Evolutionary conservation across 495 filamentous ascomycete genomes (phyloP).

Genomic region (Pseudoneurospora amorphoporcata): DNA sequence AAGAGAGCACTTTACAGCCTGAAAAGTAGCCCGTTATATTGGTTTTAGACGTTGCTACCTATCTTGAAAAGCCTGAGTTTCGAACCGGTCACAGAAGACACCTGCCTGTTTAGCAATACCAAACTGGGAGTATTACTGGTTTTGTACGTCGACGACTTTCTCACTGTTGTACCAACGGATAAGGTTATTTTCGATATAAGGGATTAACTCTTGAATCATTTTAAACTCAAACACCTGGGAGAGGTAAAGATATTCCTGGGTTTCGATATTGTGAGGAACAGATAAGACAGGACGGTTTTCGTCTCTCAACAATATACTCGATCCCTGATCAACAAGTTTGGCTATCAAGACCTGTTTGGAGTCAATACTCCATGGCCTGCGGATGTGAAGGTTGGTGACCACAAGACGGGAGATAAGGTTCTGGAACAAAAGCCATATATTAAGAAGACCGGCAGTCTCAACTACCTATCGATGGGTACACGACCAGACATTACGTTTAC

Average conservation of each 20-base stretch:
- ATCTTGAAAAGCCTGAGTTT: not conserved
- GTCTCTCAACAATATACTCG: no score
- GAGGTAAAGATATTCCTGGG: not conserved
- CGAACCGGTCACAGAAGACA: not conserved
- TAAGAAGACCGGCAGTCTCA: not conserved
- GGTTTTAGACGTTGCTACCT: not conserved
- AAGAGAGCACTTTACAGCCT: conserved; percentile 1
- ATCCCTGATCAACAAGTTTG: no score
- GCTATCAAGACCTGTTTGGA: no score
- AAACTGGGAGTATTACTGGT: not conserved
- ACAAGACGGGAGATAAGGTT: not conserved
- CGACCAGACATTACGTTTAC: no score
- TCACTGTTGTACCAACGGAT: not conserved
- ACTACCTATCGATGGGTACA: not conserved
- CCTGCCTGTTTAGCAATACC: no score
- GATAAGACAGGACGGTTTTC: not conserved
- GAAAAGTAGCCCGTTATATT: not conserved
- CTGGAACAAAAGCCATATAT: not conserved
- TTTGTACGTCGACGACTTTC: conserved; percentile 2
- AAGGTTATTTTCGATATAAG: not conserved
- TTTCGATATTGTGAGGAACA: not conserved
- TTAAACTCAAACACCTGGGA: not conserved
- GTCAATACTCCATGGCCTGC: no score
- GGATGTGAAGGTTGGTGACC: no score
- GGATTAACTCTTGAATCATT: not conserved